phyloP scores from a whole-genome alignment of 176 grass and related monocot genomes.

The Eleusine indica region DNA sequence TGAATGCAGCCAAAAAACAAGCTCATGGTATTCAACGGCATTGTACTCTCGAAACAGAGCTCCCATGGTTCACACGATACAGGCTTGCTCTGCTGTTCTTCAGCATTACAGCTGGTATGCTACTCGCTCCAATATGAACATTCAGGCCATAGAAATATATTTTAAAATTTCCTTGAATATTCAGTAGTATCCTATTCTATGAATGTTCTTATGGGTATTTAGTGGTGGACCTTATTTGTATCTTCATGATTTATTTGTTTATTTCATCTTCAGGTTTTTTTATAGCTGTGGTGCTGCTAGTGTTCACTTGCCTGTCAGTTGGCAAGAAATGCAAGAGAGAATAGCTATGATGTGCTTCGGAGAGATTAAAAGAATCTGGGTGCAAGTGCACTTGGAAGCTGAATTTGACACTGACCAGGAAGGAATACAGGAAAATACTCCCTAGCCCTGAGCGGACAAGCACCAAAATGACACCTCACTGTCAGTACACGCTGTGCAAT shows the following conservation, averaged over 20 bases:
- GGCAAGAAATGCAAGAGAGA: slow-evolving; percentile 47
- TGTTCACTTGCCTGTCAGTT: slow-evolving; percentile 28
- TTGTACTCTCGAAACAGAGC: slow-evolving; percentile 65
- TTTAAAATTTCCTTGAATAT: not conserved
- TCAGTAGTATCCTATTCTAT: not conserved
- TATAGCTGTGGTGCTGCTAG: slow-evolving; percentile 27
- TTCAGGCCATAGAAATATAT: not conserved
- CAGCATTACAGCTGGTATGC: slow-evolving; percentile 59
- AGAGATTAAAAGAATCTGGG: not conserved
- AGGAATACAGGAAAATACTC: not conserved
- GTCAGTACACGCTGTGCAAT: slow-evolving; percentile 16
- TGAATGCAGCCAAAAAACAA: slow-evolving; percentile 9
- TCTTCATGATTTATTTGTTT: not conserved
- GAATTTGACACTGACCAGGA: slow-evolving; percentile 28
- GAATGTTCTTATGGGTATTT: not conserved
- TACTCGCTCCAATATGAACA: not conserved
- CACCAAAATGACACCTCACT: slow-evolving; percentile 1
- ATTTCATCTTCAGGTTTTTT: slow-evolving; percentile 36
- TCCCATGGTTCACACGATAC: slow-evolving; percentile 62
- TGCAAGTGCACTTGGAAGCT: slow-evolving; percentile 9
- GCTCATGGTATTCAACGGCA: slow-evolving; percentile 41
- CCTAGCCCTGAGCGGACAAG: not conserved
- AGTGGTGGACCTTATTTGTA: not conserved
- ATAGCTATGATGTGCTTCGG: not conserved
- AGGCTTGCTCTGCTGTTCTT: slow-evolving; percentile 61